phyloP scores from a whole-genome alignment of 1,284 basidiomycete genomes.

The Phlebopus sp. region DNA sequence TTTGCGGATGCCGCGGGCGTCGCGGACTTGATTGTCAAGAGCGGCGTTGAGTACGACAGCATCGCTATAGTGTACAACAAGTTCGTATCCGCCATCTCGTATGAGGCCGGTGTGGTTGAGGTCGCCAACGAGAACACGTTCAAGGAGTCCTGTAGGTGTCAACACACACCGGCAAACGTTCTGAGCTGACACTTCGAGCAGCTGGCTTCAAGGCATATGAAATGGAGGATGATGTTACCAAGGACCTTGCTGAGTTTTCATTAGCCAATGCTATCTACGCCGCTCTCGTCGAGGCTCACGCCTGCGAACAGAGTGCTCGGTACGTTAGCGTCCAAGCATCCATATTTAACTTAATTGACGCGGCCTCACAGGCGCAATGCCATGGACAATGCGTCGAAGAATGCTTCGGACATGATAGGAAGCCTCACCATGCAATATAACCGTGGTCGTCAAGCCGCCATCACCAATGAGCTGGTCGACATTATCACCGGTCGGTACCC shows the following conservation, averaged over 20 bases:
- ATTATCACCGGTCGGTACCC: slow-evolving; percentile 78
- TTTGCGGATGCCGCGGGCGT: slow-evolving; percentile 95
- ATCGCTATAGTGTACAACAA: slow-evolving; percentile 93
- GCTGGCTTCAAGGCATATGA: slow-evolving; percentile 91
- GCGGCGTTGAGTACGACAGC: slow-evolving; percentile 85
- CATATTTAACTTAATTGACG: slow-evolving; percentile 15
- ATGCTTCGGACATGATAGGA: slow-evolving; percentile 90
- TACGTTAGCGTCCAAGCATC: slow-evolving; percentile 33
- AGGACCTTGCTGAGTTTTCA: slow-evolving; percentile 93
- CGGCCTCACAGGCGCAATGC: slow-evolving; percentile 75
- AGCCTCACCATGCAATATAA: slow-evolving; percentile 93
- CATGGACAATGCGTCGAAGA: slow-evolving; percentile 99
- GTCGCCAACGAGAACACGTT: slow-evolving; percentile 82
- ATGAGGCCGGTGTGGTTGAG: slow-evolving; percentile 77
- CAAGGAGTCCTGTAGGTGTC: slow-evolving; percentile 66
- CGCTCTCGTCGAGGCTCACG: slow-evolving; percentile 93
- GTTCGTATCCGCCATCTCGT: slow-evolving; percentile 92
- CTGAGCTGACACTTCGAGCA: slow-evolving; percentile 25
- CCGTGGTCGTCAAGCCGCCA: slow-evolving; percentile 98
- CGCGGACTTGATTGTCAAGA: slow-evolving; percentile 90
- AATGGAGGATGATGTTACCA: slow-evolving; percentile 93
- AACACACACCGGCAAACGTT: neutral
- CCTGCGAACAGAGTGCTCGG: slow-evolving; percentile 91
- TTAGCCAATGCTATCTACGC: slow-evolving; percentile 97
- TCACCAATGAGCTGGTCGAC: slow-evolving; percentile 94